Percentiles rank a stretch among this genome's conserved stretches.
Conservation (phyloP, 2,329 filamentous ascomycete genomes). For the Phyllachora maydis region DNA sequence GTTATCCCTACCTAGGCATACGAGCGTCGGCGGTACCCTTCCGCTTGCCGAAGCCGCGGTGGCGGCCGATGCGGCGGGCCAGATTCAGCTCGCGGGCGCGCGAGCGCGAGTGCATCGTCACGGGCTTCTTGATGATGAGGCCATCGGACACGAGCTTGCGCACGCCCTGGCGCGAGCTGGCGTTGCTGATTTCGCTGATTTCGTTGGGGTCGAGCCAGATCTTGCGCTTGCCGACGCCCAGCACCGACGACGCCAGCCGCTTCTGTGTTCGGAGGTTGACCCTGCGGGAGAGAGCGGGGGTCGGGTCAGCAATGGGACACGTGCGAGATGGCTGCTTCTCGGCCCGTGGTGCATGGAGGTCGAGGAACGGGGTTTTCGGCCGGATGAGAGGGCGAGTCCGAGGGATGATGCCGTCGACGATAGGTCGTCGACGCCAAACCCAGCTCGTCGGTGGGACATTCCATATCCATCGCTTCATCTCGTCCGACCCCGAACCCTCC, state of each 20-base stretch:
- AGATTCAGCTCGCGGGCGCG: conserved; percentile 90
- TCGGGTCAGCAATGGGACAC: neutral
- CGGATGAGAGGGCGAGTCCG: too few species aligned
- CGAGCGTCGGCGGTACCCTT: conserved; percentile 99
- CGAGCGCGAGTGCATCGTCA: conserved; percentile 97
- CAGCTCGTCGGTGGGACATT: too few species aligned
- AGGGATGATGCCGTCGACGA: too few species aligned
- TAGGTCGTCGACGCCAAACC: too few species aligned
- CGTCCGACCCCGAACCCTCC: too few species aligned
- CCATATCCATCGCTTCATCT: too few species aligned
- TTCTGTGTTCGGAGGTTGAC: conserved; percentile 99
- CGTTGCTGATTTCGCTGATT: conserved; percentile 97
- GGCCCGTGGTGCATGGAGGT: too few species aligned
- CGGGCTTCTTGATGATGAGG: conserved; percentile 99
- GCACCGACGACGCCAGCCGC: conserved; percentile 96
- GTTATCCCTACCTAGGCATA: conserved; percentile 76
- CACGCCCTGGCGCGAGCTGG: conserved; percentile 99
- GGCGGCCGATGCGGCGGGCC: conserved; percentile 84
- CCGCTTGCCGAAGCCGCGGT: conserved; percentile 99
- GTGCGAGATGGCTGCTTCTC: too few species aligned
- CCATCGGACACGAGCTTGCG: conserved; percentile 99
- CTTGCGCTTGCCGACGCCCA: conserved; percentile 99
- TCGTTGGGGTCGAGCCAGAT: conserved; percentile 99
- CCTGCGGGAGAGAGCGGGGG: conserved; percentile 39
- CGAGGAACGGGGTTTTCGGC: too few species aligned